These are phyloP conservation scores for Adansonia madagascariensis DNA, from an alignment of 441 rosid genomes.

Conservation along the genomic window DNA sequence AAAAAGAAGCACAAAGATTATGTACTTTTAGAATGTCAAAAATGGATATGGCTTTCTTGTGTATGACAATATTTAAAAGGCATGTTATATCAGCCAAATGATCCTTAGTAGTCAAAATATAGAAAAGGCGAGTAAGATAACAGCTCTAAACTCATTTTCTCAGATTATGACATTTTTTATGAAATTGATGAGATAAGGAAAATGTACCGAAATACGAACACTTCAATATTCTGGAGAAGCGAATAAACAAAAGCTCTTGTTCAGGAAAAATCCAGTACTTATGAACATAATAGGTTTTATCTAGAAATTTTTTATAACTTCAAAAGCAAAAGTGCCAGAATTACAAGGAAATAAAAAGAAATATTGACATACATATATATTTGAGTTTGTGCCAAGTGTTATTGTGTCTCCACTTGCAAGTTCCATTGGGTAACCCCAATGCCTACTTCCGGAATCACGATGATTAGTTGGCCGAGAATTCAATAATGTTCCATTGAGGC, in stretches of 20 bases:
- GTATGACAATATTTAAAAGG: neutral
- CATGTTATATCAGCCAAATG: neutral
- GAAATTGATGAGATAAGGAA: conserved; percentile 5
- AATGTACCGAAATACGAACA: neutral
- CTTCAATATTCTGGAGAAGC: neutral
- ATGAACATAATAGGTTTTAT: neutral
- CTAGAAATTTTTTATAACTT: neutral
- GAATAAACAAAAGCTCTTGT: conserved; percentile 8
- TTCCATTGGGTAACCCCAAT: conserved; percentile 73
- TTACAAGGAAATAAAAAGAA: conserved; percentile 24
- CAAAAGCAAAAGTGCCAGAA: conserved; percentile 22
- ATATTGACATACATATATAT: conserved; percentile 59
- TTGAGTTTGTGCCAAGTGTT: conserved; percentile 83
- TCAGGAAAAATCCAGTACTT: conserved; percentile 2
- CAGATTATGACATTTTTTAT: conserved; percentile 7
- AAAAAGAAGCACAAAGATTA: neutral
- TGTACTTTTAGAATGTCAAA: neutral
- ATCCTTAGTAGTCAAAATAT: conserved; percentile 10
- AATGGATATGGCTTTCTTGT: neutral
- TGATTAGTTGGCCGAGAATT: conserved; percentile 71
- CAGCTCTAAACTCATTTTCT: conserved; percentile 8
- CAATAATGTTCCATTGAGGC: conserved; percentile 85
- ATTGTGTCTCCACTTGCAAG: conserved; percentile 78
- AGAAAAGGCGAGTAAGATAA: neutral
- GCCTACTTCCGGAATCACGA: conserved; percentile 70